phyloP scores from a whole-genome alignment of 257 asterid genomes.

The Fraxinus anomala region DNA sequence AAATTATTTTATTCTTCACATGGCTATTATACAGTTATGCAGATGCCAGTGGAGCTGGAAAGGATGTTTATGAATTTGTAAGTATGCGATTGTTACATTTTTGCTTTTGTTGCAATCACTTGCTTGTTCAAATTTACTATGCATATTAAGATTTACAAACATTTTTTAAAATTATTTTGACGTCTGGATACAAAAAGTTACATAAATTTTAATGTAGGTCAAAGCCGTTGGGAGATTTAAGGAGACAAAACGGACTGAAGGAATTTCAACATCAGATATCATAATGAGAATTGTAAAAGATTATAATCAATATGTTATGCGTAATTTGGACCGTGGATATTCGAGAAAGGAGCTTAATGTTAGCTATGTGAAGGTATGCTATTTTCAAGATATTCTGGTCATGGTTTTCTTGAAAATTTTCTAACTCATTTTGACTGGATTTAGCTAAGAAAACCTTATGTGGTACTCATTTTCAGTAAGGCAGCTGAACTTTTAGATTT shows the following conservation, averaged over 20 bases:
- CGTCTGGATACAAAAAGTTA: neutral
- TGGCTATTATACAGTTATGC: conserved; percentile 38
- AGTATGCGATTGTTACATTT: conserved; percentile 17
- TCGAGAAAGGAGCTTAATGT: conserved; percentile 46
- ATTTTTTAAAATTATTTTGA: neutral
- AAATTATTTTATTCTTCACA: neutral
- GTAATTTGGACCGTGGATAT: conserved; percentile 70
- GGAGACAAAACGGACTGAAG: conserved; percentile 23
- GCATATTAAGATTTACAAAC: neutral
- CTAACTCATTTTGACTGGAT: neutral
- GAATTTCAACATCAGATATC: conserved; percentile 50
- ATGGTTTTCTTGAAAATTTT: neutral
- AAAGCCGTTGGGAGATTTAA: conserved; percentile 37
- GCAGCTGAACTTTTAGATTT: neutral
- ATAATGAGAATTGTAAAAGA: conserved; percentile 70
- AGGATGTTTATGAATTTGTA: conserved; percentile 58
- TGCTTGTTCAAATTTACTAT: neutral
- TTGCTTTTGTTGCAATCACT: neutral
- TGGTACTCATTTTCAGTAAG: neutral
- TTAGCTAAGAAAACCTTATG: neutral
- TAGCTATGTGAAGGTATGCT: conserved; percentile 54
- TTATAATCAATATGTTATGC: conserved; percentile 72
- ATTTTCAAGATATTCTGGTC: neutral
- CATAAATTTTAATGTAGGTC: conserved; percentile 26
- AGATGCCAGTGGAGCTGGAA: conserved; percentile 50